These are phyloP conservation scores for Pythium chondricola DNA, from an alignment of 352 stramenopile genomes.

Conservation along the genomic window DNA sequence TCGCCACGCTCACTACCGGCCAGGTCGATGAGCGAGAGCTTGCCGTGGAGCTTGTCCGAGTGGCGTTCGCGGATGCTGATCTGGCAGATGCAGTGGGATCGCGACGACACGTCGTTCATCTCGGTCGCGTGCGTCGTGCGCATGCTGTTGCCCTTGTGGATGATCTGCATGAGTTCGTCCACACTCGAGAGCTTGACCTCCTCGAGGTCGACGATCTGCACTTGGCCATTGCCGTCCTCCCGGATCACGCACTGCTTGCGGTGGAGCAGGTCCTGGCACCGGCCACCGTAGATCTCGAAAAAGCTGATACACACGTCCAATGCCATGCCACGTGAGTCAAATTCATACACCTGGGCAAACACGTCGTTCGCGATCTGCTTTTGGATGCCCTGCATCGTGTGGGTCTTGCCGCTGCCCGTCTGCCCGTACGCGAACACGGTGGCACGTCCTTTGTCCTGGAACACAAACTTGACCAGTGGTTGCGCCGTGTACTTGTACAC, in stretches of 20 bases:
- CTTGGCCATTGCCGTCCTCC: constrained; percentile 91
- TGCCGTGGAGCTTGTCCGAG: constrained; percentile 59
- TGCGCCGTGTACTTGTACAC: constrained; percentile 91
- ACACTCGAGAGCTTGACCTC: constrained; percentile 86
- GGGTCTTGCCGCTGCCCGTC: constrained; percentile 64
- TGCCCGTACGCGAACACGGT: constrained; percentile 91
- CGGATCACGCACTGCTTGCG: constrained; percentile 89
- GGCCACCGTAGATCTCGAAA: constrained; percentile 97
- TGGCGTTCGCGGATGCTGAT: constrained; percentile 74
- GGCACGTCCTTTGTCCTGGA: constrained; percentile 83
- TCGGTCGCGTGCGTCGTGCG: constrained; percentile 96
- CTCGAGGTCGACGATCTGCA: constrained; percentile 94
- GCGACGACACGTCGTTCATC: constrained; percentile 93
- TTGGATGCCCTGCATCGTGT: constrained; percentile 86
- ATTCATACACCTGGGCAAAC: constrained; percentile 66
- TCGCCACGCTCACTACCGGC: constrained; percentile 94
- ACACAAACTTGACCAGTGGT: constrained; percentile 94
- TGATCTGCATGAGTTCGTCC: constrained; percentile 91
- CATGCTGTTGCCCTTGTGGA: constrained; percentile 88
- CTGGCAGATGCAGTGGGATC: constrained; percentile 95
- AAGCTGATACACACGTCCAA: constrained; percentile 91
- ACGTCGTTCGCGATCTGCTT: constrained; percentile 68
- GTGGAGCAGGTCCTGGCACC: constrained; percentile 92
- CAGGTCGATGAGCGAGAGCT: constrained; percentile 95
- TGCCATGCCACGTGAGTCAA: constrained; percentile 35